A percentile compares a stretch with the other conserved stretches of the same genome.
These are phyloP conservation scores for Pestalotiopsis sp. DNA, from an alignment of 2,329 filamentous ascomycete genomes.

Conservation along the genomic window DNA sequence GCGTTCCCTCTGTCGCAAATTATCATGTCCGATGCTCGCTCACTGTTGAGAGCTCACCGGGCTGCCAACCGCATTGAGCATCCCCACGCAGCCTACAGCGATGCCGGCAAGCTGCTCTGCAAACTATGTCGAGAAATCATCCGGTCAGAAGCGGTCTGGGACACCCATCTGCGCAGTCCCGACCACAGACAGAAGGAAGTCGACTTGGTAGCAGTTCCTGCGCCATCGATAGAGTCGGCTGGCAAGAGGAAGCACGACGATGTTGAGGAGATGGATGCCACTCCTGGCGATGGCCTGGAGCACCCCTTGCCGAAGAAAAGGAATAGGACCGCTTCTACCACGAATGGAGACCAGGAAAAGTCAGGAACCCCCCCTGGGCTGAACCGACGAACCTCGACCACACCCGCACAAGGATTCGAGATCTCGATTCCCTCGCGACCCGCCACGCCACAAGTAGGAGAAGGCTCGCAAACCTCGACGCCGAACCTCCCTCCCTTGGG, in stretches of 20 bases:
- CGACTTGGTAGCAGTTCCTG: constrained; percentile 12
- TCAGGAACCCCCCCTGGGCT: constrained; percentile 42
- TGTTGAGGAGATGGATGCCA: constrained; percentile 28
- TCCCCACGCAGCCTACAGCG: constrained; percentile 67
- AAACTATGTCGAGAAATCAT: constrained; percentile 64
- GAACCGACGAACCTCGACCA: constrained; percentile 48
- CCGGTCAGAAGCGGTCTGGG: constrained; percentile 68
- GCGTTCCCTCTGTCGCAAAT: neutral
- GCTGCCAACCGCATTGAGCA: constrained; percentile 72
- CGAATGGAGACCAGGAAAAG: constrained; percentile 22
- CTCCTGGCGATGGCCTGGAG: constrained; percentile 25
- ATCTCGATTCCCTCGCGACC: constrained; percentile 65
- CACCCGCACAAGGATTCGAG: constrained; percentile 57
- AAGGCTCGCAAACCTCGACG: constrained; percentile 44
- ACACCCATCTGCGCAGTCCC: constrained; percentile 55
- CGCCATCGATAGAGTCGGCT: constrained; percentile 16
- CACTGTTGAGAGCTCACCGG: constrained; percentile 76
- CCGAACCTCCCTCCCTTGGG: constrained; percentile 37
- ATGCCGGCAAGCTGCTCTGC: constrained; percentile 67
- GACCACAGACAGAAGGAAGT: constrained; percentile 44
- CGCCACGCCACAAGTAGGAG: constrained; percentile 53
- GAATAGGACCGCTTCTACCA: constrained; percentile 33
- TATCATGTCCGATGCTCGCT: constrained; percentile 75
- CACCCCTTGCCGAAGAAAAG: constrained; percentile 24
- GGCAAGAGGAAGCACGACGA: constrained; percentile 30